Conservation (phyloP, 805 yeast genomes). For the Limtongia smithiae region DNA sequence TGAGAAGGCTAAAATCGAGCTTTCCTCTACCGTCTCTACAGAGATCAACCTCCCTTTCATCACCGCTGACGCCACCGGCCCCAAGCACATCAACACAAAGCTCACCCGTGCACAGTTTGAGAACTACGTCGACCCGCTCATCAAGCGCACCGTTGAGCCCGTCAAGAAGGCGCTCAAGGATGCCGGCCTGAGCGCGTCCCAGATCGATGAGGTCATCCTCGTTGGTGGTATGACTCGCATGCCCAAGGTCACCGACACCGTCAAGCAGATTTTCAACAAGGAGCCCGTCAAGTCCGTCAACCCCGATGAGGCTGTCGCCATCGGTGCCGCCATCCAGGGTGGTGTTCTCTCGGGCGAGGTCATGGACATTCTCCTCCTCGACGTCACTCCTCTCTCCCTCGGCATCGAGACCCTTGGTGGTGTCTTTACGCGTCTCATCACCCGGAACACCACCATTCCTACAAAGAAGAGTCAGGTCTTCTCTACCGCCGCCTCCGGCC, state of each 20-base stretch:
- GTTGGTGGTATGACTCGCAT: constrained; percentile 92
- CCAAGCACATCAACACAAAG: constrained; percentile 72
- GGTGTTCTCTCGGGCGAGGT: constrained; percentile 95
- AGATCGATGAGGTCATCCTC: constrained; percentile 73
- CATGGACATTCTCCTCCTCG: constrained; percentile 83
- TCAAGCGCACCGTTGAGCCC: constrained; percentile 71
- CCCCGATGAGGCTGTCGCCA: constrained; percentile 92
- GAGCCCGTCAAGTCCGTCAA: constrained; percentile 88
- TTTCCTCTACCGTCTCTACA: constrained; percentile 68
- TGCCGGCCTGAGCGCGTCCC: constrained; percentile 63
- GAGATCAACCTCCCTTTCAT: constrained; percentile 79
- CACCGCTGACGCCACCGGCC: constrained; percentile 81
- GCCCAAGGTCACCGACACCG: constrained; percentile 82
- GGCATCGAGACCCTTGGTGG: constrained; percentile 99
- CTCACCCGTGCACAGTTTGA: constrained; percentile 66
- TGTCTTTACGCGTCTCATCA: constrained; percentile 86
- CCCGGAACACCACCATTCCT: constrained; percentile 94
- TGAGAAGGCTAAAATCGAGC: constrained; percentile 84
- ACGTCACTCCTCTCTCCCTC: constrained; percentile 82
- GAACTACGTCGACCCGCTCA: constrained; percentile 60
- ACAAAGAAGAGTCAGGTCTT: constrained; percentile 94
- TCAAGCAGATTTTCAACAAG: constrained; percentile 70
- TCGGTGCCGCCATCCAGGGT: constrained; percentile 98
- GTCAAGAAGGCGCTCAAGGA: constrained; percentile 80
- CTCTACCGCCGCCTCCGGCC: constrained; percentile 95